These are phyloP conservation scores for Aristolochia contorta DNA, from an alignment of 164 flowering plant species.

Conservation along the genomic window DNA sequence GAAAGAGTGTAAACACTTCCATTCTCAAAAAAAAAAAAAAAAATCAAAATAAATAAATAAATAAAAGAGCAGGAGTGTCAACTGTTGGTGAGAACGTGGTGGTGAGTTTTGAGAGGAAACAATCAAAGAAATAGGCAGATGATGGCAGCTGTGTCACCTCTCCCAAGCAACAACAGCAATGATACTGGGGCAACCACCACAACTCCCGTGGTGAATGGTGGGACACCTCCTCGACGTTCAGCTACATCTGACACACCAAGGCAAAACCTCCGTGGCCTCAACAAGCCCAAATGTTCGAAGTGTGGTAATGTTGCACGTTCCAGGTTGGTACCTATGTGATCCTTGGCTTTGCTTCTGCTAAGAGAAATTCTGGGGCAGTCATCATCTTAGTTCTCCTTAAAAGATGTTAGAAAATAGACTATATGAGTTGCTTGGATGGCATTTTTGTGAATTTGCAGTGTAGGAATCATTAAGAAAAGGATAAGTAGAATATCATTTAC, in stretches of 20 bases:
- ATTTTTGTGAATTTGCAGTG: no score
- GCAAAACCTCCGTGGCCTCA: conserved; percentile 65
- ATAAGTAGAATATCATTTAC: no score
- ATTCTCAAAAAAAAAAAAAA: no score
- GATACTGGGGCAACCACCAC: conserved; percentile 6
- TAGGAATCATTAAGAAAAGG: no score
- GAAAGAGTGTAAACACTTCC: background rate
- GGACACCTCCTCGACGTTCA: conserved; percentile 1
- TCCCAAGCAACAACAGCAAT: conserved; percentile 31
- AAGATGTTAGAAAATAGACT: no score
- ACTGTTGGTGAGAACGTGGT: background rate
- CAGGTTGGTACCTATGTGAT: conserved; percentile 27
- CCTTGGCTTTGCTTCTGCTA: no score
- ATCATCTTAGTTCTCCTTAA: no score
- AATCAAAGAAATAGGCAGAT: background rate
- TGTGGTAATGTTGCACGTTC: conserved; percentile 98
- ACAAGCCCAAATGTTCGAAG: conserved; percentile 84
- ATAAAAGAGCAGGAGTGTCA: no score
- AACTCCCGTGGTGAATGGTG: background rate
- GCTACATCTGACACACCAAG: conserved; percentile 3
- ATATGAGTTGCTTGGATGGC: no score
- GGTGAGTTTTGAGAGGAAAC: background rate
- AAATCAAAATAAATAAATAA: no score
- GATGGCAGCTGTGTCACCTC: conserved; percentile 49
- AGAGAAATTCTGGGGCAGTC: no score